phyloP scores from a whole-genome alignment of 495 filamentous ascomycete genomes.

The Chaetomidium leptoderma region DNA sequence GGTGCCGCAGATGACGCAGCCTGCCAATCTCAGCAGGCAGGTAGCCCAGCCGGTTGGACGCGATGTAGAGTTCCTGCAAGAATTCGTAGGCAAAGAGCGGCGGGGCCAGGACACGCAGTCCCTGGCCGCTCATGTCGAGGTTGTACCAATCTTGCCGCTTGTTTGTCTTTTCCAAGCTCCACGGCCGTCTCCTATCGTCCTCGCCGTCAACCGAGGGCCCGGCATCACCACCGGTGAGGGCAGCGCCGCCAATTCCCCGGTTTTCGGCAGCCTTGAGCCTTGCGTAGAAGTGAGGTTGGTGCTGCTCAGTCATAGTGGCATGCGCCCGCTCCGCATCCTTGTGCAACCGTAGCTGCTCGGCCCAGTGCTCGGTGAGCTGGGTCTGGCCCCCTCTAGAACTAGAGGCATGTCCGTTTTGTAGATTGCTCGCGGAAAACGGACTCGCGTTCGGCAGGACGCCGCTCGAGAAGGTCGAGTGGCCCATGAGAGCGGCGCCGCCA shows the following conservation, averaged over 20 bases:
- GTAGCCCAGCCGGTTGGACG: constrained; percentile 76
- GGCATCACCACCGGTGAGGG: constrained; percentile 26
- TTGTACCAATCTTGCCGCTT: constrained; percentile 82
- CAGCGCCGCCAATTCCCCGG: constrained; percentile 50
- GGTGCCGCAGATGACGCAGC: constrained; percentile 67
- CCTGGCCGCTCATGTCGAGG: constrained; percentile 90
- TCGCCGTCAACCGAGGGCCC: constrained; percentile 53
- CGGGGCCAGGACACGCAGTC: constrained; percentile 70
- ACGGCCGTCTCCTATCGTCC: constrained; percentile 61
- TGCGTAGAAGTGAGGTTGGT: constrained; percentile 53
- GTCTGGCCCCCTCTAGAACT: constrained; percentile 40
- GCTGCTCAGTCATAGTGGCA: constrained; percentile 61
- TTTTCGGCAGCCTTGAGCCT: constrained; percentile 52
- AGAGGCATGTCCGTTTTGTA: constrained; percentile 69
- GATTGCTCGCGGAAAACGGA: constrained; percentile 66
- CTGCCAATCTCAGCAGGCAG: constrained; percentile 75
- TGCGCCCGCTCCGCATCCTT: constrained; percentile 63
- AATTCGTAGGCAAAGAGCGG: constrained; percentile 82
- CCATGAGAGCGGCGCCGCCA: constrained; percentile 50
- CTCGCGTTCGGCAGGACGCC: constrained; percentile 69
- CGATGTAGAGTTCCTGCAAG: constrained; percentile 83
- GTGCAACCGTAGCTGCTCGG: constrained; percentile 74
- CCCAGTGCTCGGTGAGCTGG: constrained; percentile 75
- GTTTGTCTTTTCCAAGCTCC: constrained; percentile 49
- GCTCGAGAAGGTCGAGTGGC: constrained; percentile 73